Evolutionary conservation across 108 stramenopile genomes (phyloP).

Genomic region (Poteriospumella lacustris): DNA sequence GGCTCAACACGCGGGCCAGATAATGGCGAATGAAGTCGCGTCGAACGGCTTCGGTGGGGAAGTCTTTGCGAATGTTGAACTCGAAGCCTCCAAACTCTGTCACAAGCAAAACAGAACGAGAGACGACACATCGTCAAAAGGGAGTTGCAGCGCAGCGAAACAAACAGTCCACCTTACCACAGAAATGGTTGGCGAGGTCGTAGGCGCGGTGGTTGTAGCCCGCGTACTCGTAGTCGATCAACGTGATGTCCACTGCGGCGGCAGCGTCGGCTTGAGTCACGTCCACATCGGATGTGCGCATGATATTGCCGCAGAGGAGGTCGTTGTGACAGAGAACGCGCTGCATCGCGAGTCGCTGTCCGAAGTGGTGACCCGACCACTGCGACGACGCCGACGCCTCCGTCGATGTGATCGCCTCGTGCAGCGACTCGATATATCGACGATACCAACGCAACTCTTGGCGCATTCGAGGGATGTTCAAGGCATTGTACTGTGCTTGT

Average conservation of each 20-base stretch:
- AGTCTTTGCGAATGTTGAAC: conserved; percentile 57
- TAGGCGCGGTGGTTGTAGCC: conserved; percentile 64
- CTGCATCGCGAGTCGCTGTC: conserved; percentile 24
- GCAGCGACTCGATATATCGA: conserved; percentile 54
- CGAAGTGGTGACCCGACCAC: conserved; percentile 15
- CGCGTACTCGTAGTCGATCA: conserved; percentile 77
- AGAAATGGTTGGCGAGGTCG: conserved; percentile 78
- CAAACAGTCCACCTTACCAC: conserved; percentile 56
- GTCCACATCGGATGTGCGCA: no score
- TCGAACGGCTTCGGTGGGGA: conserved; percentile 49
- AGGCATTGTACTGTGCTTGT: conserved; percentile 11
- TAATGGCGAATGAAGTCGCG: conserved; percentile 42
- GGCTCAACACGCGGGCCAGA: not conserved
- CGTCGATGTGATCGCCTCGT: conserved; percentile 61
- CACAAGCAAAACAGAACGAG: conserved; percentile 23
- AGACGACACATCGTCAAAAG: conserved; percentile 36
- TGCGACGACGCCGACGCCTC: conserved; percentile 45
- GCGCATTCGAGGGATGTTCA: conserved; percentile 30
- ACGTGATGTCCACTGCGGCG: conserved; percentile 14
- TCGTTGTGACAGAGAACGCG: conserved; percentile 59
- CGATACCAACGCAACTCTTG: not conserved
- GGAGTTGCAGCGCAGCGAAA: not conserved
- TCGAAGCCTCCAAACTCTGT: conserved; percentile 55
- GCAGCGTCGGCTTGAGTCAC: not conserved
- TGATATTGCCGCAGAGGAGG: conserved; percentile 43